Conservation (phyloP, 2,329 filamentous ascomycete species). For the Colletotrichum falcatum region DNA sequence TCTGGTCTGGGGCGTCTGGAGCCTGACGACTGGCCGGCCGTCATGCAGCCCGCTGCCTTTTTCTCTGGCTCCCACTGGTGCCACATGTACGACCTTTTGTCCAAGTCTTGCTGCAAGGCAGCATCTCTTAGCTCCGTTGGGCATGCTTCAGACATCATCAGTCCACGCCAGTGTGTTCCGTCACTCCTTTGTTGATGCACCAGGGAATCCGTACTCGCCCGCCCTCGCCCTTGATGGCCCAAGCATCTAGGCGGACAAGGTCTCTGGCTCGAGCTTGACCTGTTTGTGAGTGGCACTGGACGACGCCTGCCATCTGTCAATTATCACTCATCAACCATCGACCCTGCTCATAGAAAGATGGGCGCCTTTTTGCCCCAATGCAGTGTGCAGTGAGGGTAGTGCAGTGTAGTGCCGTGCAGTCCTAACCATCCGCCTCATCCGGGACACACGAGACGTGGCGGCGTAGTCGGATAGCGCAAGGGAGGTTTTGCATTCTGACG, state of each 20-base stretch:
- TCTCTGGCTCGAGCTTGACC: background rate
- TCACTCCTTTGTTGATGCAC: background rate
- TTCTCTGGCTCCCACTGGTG: constrained; percentile 38
- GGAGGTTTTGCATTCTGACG: constrained; percentile 9
- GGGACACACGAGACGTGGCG: constrained; percentile 4
- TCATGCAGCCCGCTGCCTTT: constrained; percentile 38
- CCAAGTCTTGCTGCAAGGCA: constrained; percentile 40
- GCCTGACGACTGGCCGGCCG: constrained; percentile 26
- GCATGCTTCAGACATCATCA: constrained; percentile 22
- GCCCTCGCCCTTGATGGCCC: background rate
- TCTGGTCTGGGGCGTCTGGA: constrained; percentile 13
- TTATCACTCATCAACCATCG: background rate
- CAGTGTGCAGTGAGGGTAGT: background rate
- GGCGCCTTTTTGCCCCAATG: background rate
- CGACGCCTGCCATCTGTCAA: background rate
- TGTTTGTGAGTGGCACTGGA: background rate
- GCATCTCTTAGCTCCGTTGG: constrained; percentile 37
- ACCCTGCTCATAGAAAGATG: background rate
- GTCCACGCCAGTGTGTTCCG: constrained; percentile 15
- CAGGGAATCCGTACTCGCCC: background rate
- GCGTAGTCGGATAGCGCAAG: constrained; percentile 2
- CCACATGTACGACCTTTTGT: constrained; percentile 40
- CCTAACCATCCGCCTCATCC: background rate
- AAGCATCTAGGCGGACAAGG: background rate
- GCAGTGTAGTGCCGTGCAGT: background rate